A percentile compares a stretch with the other conserved stretches of the same genome.
Conservation (phyloP, 306 rosid species). For the Prinsepia uniflora region DNA sequence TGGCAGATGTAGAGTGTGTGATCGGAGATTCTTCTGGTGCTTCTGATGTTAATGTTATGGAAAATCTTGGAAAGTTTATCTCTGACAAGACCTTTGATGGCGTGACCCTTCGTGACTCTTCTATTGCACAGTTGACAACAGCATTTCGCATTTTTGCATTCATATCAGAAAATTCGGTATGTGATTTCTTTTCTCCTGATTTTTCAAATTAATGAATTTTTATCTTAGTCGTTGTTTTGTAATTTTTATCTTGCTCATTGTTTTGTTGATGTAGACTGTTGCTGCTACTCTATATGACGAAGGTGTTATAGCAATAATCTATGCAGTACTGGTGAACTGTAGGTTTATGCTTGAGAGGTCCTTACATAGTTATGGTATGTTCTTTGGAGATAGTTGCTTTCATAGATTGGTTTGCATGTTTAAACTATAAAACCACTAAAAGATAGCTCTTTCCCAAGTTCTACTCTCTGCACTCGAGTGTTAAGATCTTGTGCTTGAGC, state of each 20-base stretch:
- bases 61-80: conserved; percentile 80
- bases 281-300: conserved; percentile 85
- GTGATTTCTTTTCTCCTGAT: conserved; percentile 20
- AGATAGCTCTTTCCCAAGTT: too few species aligned
- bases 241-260: conserved; percentile 27
- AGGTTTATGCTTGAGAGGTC: conserved; percentile 93
- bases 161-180: conserved; percentile 92
- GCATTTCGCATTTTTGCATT: conserved; percentile 89
- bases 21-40: conserved; percentile 71
- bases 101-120: conserved; percentile 79
- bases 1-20: conserved; percentile 77
- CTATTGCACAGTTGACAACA: conserved; percentile 88
- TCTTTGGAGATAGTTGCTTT: conserved; percentile 9
- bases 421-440: not conserved
- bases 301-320: conserved; percentile 77
- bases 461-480: too few species aligned
- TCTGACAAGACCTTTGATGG: conserved; percentile 96
- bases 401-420: not conserved
- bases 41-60: conserved; percentile 91
- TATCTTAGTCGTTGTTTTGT: conserved; percentile 27
- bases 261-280: conserved; percentile 55
- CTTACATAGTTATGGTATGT: conserved; percentile 80
- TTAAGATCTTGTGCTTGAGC: too few species aligned
- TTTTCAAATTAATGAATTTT: conserved; percentile 16
- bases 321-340: conserved; percentile 80